Evolutionary conservation across 208 protist species (phyloP), one percentile per base, ranked within the genome.

Genomic region (Trypanosoma cruzi): DNA sequence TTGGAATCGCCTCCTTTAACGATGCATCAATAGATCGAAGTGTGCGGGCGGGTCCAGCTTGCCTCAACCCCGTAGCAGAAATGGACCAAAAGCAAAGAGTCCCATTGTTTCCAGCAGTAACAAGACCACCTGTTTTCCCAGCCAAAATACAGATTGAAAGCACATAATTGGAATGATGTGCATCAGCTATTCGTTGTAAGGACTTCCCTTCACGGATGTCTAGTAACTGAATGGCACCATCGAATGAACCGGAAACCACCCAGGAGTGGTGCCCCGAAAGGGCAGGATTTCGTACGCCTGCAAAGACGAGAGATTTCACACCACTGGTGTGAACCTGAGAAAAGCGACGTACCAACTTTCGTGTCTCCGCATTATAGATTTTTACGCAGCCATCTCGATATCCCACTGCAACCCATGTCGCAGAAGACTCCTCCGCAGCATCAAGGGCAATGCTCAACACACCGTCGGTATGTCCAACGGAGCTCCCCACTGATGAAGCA

Each of bases 381-480:
- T 93, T 92, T 18, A 96, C 81, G 68, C 75, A 81, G 2, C 90
- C 90, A 62, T 93, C 86, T 16, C 90, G 85, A 68, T 92, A 94
- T 28, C 90, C 90, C 2, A 92, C 82, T 0, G 79, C 90, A 2
- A 93, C 70, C 88, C 90, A 96, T 18, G 71, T 68, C 24, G 48
- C 57, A 42, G n/a, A n/a, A n/a, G 8, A 48, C 10, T 55, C 78
- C 0, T 29, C 22, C n/a, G 31, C 59, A 8, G 37, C 40, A 55
- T 88, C 86, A 4, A 72, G 53, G 1, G 82, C 49, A 16, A 88
- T 26, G 18, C 67, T 70, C 28, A 91, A 56, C 40, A 92, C 86
- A 24, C 81, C 83, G 22, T 80, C 81, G 4, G 80, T 81, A 66
- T 92, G 86, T 5, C 65, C 73, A 53, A 86, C 71, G 20, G 86